phyloP scores from a whole-genome alignment of 2,329 filamentous ascomycete genomes.

The Calycina marina region DNA sequence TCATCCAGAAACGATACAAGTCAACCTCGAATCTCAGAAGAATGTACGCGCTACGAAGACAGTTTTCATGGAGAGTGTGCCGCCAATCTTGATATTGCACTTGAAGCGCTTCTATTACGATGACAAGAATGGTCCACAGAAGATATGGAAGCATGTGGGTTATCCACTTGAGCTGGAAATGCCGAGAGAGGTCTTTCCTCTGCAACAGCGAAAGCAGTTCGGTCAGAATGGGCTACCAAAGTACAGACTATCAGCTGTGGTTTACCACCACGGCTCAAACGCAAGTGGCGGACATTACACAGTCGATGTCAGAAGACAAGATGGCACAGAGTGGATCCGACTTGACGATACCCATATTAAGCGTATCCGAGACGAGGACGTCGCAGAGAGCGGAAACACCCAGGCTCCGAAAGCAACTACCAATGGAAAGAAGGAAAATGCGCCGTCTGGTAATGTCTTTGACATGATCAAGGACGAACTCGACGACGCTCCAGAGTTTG shows the following conservation, averaged over 20 bases:
- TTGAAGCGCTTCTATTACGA: conserved; percentile 97
- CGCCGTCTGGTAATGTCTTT: conserved; percentile 54
- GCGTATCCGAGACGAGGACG: conserved; percentile 73
- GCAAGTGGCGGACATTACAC: conserved; percentile 95
- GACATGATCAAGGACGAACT: conserved; percentile 48
- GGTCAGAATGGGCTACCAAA: conserved; percentile 58
- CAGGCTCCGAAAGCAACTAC: conserved; percentile 60
- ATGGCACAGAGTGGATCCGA: conserved; percentile 90
- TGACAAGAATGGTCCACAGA: conserved; percentile 63
- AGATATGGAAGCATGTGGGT: conserved; percentile 96
- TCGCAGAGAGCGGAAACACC: conserved; percentile 71
- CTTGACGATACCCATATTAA: conserved; percentile 88
- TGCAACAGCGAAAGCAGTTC: conserved; percentile 50
- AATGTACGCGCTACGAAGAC: conserved; percentile 79
- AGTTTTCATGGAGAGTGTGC: conserved; percentile 81
- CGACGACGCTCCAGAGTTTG: conserved; percentile 52
- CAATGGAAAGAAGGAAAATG: conserved; percentile 42
- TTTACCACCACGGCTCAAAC: conserved; percentile 96
- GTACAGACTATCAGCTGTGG: conserved; percentile 77
- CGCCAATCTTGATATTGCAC: conserved; percentile 84
- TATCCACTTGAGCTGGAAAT: conserved; percentile 93
- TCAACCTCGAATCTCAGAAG: conserved; percentile 64
- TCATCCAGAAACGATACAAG: conserved; percentile 68
- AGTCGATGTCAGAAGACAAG: conserved; percentile 88
- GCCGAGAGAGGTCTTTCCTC: conserved; percentile 75